These are phyloP conservation scores for Boletus huronensis DNA, from an alignment of 768 basidiomycete genomes.

Conservation along the genomic window DNA sequence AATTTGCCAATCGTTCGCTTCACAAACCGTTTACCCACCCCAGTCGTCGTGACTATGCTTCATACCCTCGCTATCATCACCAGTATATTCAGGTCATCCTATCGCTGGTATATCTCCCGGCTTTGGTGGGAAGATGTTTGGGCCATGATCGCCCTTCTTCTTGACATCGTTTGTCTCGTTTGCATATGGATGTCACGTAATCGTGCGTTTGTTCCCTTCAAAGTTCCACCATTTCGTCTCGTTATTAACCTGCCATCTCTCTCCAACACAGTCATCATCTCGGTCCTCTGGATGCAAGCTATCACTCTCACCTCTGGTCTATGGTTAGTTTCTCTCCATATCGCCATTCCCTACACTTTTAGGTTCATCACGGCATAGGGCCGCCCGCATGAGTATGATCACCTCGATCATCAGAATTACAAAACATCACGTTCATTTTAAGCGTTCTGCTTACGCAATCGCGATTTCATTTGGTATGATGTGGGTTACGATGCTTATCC, in stretches of 20 bases:
- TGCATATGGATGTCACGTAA: neutral
- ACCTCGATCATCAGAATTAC: neutral
- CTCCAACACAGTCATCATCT: neutral
- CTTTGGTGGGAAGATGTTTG: conserved; percentile 6
- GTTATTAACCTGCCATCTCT: neutral
- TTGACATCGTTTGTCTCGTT: neutral
- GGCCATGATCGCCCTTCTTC: neutral
- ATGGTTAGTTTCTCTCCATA: neutral
- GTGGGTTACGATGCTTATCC: neutral
- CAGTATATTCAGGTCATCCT: neutral
- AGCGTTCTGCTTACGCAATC: neutral
- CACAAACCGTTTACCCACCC: neutral
- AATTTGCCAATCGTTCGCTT: too few species aligned
- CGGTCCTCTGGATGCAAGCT: neutral
- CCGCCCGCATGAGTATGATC: conserved; percentile 6
- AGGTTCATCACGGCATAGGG: neutral
- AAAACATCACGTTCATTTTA: neutral
- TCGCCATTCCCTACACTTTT: neutral
- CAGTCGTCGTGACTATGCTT: neutral
- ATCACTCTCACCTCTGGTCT: neutral
- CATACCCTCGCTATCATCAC: neutral
- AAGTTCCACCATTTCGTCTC: neutral
- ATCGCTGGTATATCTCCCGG: neutral
- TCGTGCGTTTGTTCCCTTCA: neutral
- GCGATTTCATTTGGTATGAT: neutral